Conservation (phyloP, 208 protist species). For the Tritrichomonas musculus region DNA sequence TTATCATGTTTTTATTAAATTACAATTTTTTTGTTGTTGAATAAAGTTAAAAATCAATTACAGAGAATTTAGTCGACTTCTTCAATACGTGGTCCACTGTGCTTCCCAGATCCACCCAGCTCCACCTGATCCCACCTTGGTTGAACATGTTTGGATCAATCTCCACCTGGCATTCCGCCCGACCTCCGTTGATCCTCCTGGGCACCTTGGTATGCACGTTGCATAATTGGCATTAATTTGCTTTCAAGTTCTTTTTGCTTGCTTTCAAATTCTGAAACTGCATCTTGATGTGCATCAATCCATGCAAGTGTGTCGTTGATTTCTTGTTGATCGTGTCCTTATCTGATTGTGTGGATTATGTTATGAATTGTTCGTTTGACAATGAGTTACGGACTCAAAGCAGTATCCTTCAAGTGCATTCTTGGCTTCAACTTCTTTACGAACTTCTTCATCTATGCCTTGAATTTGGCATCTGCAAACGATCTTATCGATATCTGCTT, state of each 20-base stretch:
- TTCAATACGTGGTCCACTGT: too few species aligned
- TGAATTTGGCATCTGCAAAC: not conserved
- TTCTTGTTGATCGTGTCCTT: not conserved
- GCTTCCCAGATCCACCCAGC: too few species aligned
- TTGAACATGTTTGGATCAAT: too few species aligned
- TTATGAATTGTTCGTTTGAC: not conserved
- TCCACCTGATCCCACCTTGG: too few species aligned
- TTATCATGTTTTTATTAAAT: too few species aligned
- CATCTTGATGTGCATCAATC: not conserved
- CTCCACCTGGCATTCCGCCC: too few species aligned
- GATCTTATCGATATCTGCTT: constrained; percentile 62
- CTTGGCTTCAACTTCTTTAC: not conserved
- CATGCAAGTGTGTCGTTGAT: not conserved
- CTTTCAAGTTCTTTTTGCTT: constrained; percentile 1
- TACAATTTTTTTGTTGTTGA: too few species aligned
- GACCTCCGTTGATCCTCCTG: too few species aligned
- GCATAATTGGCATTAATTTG: not conserved
- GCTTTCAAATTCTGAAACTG: not conserved
- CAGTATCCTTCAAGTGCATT: not conserved
- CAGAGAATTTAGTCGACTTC: too few species aligned
- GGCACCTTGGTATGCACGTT: not conserved
- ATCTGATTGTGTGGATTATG: not conserved
- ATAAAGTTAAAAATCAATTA: too few species aligned
- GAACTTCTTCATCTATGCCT: not conserved
- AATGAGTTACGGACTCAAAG: not conserved